These are phyloP conservation scores for Geosmithia morbida DNA, from an alignment of 2,329 filamentous ascomycete species.

Conservation along the genomic window DNA sequence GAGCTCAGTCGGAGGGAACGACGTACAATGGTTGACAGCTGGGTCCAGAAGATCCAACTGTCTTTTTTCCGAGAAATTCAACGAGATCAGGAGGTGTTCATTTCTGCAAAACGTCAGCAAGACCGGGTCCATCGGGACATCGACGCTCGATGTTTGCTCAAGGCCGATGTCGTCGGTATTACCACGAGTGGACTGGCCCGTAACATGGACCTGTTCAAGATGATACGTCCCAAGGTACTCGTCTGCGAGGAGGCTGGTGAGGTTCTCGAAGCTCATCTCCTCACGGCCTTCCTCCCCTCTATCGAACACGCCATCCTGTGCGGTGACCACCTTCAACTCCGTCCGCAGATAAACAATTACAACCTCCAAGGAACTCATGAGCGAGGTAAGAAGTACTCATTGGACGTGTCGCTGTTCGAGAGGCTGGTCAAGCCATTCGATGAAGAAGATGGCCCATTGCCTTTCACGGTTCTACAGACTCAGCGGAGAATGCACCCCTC, in stretches of 20 bases:
- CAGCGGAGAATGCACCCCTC: constrained; percentile 53
- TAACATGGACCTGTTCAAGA: constrained; percentile 31
- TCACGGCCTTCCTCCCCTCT: constrained; percentile 43
- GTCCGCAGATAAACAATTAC: constrained; percentile 41
- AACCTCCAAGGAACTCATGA: constrained; percentile 35
- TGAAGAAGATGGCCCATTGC: constrained; percentile 6
- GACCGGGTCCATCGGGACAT: constrained; percentile 9
- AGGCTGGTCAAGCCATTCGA: constrained; percentile 24
- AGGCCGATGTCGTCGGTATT: constrained; percentile 36
- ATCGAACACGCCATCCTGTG: constrained; percentile 49
- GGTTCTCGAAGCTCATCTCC: constrained; percentile 47
- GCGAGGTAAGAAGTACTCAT: constrained; percentile 29
- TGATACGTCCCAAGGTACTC: constrained; percentile 38
- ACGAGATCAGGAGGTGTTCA: background rate
- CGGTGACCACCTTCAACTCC: constrained; percentile 48
- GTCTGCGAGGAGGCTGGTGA: constrained; percentile 57
- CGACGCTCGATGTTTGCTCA: constrained; percentile 19
- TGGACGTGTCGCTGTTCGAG: constrained; percentile 50
- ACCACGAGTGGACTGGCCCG: constrained; percentile 45
- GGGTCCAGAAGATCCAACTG: constrained; percentile 3
- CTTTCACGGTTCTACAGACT: constrained; percentile 28
- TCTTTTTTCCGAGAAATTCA: background rate
- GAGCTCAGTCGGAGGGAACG: constrained; percentile 4
- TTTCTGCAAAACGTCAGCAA: background rate
- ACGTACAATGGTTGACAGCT: constrained; percentile 1